Evolutionary conservation across 768 basidiomycete species (phyloP).

Genomic region (Mycena leptocephala): DNA sequence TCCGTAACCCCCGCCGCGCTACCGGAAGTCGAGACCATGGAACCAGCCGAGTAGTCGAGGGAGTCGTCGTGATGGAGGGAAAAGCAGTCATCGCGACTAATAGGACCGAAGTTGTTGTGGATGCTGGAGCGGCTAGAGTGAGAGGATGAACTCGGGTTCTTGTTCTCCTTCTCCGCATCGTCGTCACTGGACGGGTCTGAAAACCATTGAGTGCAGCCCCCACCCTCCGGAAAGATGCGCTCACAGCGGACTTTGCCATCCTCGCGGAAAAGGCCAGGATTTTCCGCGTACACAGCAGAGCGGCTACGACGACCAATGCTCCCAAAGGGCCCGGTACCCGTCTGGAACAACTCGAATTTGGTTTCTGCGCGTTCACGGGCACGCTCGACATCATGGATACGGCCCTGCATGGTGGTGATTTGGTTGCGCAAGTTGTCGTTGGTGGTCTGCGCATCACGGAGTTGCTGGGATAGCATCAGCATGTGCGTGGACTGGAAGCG

Average conservation of each 20-base stretch:
- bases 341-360: background rate
- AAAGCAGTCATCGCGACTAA: too few relatives aligned
- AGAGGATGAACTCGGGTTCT: background rate
- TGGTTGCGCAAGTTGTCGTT: constrained; percentile 38
- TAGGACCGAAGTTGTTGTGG: background rate
- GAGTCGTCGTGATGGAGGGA: too few relatives aligned
- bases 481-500: background rate
- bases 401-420: constrained; percentile 22
- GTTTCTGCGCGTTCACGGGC: background rate
- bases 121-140: background rate
- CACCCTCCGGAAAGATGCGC: background rate
- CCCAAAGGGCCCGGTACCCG: background rate
- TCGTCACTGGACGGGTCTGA: background rate
- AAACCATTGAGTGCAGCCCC: too few relatives aligned
- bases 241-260: background rate
- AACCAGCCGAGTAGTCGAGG: too few relatives aligned
- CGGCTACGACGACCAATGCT: background rate
- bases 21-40: too few relatives aligned
- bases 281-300: background rate
- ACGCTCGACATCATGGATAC: background rate
- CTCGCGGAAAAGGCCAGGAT: constrained; percentile 34
- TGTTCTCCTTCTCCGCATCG: background rate
- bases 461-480: constrained; percentile 23
- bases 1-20: too few relatives aligned
- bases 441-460: constrained; percentile 40